Conservation (phyloP, 192 early-diverging fungal species). For the Coemansia sp. region DNA sequence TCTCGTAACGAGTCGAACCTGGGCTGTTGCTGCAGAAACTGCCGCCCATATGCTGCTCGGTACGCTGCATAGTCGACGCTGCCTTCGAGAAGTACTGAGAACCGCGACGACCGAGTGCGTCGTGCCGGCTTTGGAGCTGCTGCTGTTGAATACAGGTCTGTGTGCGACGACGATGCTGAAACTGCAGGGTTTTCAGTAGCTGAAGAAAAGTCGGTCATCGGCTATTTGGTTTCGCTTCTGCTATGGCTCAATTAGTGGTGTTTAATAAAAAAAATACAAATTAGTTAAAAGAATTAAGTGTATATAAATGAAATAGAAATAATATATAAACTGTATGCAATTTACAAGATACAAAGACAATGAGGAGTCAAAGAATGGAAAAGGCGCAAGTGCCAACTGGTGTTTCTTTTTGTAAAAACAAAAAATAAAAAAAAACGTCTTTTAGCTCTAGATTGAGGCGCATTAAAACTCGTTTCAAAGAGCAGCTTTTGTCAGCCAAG, state of each 20-base stretch:
- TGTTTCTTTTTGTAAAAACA: neutral
- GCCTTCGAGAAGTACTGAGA: constrained; percentile 40
- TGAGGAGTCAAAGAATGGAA: neutral
- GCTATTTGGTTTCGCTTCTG: neutral
- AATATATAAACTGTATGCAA: neutral
- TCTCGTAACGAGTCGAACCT: constrained; percentile 42
- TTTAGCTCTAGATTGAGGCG: neutral
- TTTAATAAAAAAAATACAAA: constrained; percentile 1
- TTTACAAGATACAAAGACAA: neutral
- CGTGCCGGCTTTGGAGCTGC: constrained; percentile 6
- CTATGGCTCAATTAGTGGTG: neutral
- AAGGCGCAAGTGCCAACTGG: neutral
- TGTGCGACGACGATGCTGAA: neutral
- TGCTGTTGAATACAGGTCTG: neutral
- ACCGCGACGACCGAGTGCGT: constrained; percentile 40
- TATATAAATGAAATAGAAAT: constrained; percentile 4
- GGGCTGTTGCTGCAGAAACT: constrained; percentile 43
- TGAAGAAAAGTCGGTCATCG: neutral
- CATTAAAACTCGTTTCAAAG: neutral
- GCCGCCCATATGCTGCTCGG: constrained; percentile 24
- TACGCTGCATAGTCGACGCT: constrained; percentile 51
- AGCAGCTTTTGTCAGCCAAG: too few relatives aligned
- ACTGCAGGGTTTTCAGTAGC: neutral
- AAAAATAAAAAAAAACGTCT: constrained; percentile 6
- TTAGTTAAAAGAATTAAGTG: constrained; percentile 1